phyloP scores from a whole-genome alignment of 2,329 filamentous ascomycete genomes.

The Teratosphaeria gauchensis region DNA sequence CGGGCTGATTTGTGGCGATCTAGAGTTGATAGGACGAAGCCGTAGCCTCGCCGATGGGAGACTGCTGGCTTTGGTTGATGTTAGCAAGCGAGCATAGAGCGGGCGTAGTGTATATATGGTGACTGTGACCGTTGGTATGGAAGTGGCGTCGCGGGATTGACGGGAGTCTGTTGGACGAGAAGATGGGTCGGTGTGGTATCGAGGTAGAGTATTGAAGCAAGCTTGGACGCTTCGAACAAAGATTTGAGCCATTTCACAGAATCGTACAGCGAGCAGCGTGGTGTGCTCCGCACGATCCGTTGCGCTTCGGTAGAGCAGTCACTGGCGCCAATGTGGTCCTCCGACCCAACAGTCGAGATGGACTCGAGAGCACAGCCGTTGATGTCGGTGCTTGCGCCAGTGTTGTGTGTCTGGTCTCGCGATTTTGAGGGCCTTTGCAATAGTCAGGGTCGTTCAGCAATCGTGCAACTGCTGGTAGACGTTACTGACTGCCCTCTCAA shows the following conservation, averaged over 20 bases:
- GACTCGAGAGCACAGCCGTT: neutral
- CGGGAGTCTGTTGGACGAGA: too few species aligned
- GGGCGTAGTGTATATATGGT: slow-evolving; percentile 1
- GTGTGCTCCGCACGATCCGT: slow-evolving; percentile 1
- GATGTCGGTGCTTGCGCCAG: neutral
- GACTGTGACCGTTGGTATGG: neutral
- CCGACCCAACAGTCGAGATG: neutral
- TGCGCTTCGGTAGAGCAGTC: neutral
- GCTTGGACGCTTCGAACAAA: slow-evolving; percentile 4
- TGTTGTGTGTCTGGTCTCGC: neutral
- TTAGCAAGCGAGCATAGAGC: neutral
- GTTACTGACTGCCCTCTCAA: slow-evolving; percentile 10
- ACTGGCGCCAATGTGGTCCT: neutral
- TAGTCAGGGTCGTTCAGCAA: slow-evolving; percentile 13
- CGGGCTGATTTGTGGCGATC: slow-evolving; percentile 1
- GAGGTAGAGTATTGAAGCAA: neutral
- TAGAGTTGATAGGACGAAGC: slow-evolving; percentile 7
- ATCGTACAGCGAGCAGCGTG: slow-evolving; percentile 13
- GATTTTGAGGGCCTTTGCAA: slow-evolving; percentile 3
- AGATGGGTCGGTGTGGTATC: neutral
- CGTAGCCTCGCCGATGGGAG: neutral
- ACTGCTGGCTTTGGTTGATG: neutral
- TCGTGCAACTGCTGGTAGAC: slow-evolving; percentile 11
- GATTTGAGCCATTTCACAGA: slow-evolving; percentile 4
- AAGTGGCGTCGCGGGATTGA: neutral